Base-by-base conservation (phyloP, 2,329 filamentous ascomycete species). In the Zymoseptoria passerinii region DNA sequence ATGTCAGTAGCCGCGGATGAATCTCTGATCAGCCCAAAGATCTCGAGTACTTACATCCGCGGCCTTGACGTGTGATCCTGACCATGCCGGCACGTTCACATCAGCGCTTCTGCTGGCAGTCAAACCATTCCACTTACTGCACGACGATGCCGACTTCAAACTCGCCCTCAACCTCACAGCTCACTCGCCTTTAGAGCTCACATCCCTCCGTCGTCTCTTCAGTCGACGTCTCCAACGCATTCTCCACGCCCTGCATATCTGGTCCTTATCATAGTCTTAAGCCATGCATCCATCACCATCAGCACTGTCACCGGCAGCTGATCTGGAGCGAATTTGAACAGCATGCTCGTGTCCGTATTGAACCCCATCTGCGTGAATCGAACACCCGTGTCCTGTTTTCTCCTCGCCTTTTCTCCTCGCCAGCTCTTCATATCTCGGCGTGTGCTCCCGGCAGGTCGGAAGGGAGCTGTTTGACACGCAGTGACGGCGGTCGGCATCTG, bases 391-490 rank as follows among this genome's bases (percentile, higher is more conserved):
- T 48, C 23, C 20, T 48, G 23, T 35, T 56, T n/a, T n/a, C n/a
- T n/a, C n/a, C n/a, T n/a, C n/a, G n/a, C n/a, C n/a, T n/a, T n/a
- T 49, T 35, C 28, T 48, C 13, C 55, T 49, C 13, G 60, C 65
- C n/a, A 65, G 53, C 13, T 49, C 53, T 51, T 63, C 58, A 50
- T 59, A 65, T 27, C 40, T 58, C 3, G 58, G 54, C 16, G 48
- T 63, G 55, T 65, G 63, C n/a, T 56, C 55, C 51, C 62, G 61
- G 56, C 64, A 66, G 20, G 55, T 48, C 8, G 65, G 65, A 18
- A 63, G 54, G 4, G 53, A 53, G 44, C 54, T 60, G 54, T 67
- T 67, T 8, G 76, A 80, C 1, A 82, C 78, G 66, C 81, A 83
- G n/a, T n/a, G 6, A 77, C 64, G 2, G 73, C 67, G 2, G 64